phyloP scores from a whole-genome alignment of 169 alveolate genomes.

The Prorocentrum cordatum region DNA sequence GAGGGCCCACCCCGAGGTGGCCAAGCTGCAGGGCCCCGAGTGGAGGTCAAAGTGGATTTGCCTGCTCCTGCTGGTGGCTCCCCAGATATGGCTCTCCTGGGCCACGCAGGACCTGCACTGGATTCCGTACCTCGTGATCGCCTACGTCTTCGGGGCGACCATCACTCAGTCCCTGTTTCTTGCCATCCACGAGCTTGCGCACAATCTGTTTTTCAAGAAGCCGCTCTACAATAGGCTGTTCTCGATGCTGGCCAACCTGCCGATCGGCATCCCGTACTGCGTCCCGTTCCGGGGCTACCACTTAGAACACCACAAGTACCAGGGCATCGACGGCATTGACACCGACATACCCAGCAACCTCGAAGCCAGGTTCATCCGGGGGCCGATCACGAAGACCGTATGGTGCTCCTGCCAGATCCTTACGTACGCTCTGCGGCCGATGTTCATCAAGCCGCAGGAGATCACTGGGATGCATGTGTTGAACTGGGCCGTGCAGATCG shows the following conservation, averaged over 20 bases:
- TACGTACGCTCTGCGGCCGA: constrained; percentile 76
- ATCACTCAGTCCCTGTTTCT: constrained; percentile 74
- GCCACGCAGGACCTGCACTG: constrained; percentile 33
- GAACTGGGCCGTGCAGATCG: constrained; percentile 70
- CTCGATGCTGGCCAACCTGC: constrained; percentile 74
- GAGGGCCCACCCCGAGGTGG: constrained; percentile 71
- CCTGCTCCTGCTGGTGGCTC: neutral
- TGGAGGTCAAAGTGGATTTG: constrained; percentile 45
- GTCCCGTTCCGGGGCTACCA: constrained; percentile 77
- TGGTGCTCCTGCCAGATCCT: constrained; percentile 72
- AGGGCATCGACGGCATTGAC: constrained; percentile 71
- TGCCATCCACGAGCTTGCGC: constrained; percentile 78
- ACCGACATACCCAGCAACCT: constrained; percentile 69
- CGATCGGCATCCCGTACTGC: constrained; percentile 78
- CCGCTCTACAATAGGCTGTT: constrained; percentile 51
- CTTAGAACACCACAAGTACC: constrained; percentile 77
- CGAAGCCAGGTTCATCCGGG: constrained; percentile 74
- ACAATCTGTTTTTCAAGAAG: constrained; percentile 71
- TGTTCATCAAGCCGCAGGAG: constrained; percentile 71
- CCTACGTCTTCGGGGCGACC: constrained; percentile 74
- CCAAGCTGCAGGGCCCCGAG: constrained; percentile 69
- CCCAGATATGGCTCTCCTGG: constrained; percentile 3
- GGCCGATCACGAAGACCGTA: constrained; percentile 67
- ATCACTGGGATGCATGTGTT: constrained; percentile 68
- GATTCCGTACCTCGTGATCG: constrained; percentile 18